Evolutionary conservation across 441 rosid species (phyloP).

Genomic region (Populus tomentosa): DNA sequence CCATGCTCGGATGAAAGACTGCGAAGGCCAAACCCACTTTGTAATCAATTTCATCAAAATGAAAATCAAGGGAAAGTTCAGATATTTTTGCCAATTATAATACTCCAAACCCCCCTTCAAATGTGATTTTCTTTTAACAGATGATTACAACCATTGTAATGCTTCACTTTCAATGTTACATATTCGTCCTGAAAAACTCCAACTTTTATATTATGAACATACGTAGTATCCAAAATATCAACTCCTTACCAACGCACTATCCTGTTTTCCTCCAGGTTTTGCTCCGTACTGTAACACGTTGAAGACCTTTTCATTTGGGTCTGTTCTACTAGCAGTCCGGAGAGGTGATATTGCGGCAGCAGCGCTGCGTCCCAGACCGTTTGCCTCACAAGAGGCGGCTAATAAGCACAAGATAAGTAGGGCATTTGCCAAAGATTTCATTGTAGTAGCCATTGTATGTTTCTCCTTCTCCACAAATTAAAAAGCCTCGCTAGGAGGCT

Average conservation of each 20-base stretch:
- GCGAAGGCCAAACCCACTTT: not conserved
- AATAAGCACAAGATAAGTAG: conserved; percentile 29
- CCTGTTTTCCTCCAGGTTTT: conserved; percentile 28
- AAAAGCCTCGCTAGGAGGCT: too few relatives aligned
- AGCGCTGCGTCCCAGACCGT: not conserved
- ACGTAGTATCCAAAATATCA: not conserved
- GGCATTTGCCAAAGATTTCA: not conserved
- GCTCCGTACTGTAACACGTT: conserved; percentile 43
- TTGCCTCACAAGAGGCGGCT: conserved; percentile 13
- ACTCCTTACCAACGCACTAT: conserved; percentile 30
- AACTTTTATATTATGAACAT: not conserved
- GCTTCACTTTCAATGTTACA: too few relatives aligned
- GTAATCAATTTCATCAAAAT: too few relatives aligned
- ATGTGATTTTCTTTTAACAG: too few relatives aligned
- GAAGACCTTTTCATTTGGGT: conserved; percentile 35
- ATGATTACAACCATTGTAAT: too few relatives aligned
- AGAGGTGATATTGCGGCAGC: not conserved
- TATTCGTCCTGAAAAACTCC: too few relatives aligned
- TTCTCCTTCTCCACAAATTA: too few relatives aligned
- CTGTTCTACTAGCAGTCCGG: not conserved
- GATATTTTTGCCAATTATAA: too few relatives aligned
- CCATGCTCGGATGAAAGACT: conserved; percentile 45
- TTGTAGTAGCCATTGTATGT: too few relatives aligned
- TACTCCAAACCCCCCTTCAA: not conserved
- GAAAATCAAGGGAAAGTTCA: too few relatives aligned